Evolutionary conservation across 345 rosid genomes (phyloP), one percentile per base, ranked within the genome.

Genomic region (Sapria himalayana): DNA sequence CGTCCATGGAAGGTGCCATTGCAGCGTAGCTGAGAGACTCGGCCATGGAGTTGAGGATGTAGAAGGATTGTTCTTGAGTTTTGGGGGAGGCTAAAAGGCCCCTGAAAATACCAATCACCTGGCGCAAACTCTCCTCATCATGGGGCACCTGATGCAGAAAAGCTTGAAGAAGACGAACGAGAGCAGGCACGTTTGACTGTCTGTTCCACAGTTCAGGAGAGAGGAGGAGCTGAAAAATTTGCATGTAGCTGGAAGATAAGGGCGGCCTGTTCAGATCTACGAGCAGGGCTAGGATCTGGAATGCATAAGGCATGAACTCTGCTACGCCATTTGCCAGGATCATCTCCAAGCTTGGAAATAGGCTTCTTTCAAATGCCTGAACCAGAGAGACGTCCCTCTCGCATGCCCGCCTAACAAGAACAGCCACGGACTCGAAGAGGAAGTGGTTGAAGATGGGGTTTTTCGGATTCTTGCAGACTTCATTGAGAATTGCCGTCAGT

Each of bases 91-190:
- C 44, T 14, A 91, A 65, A 42, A 91, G 85, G 72, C 48, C 75
- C 17, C 64, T 65, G 49, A 91, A 91, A 69, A 91, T 91, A 29
- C 86, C 99, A 33, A 84, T 81, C 49, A 91, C 92, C 67, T 71
- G 67, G 48, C 55, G 62, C 39, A 91, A 64, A 46, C 76, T 68
- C 48, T 71, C 86, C 60, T 71, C 98, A 61, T 91, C 93, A 40
- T 57, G 64, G 5, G 95, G 81, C 17, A 80, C 78, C 63, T 91
- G 82, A 61, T 84, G 92, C 54, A 91, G 93, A 64, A 80, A 84
- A 42, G 99, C 95, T 55, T 80, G 99, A 43, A 91, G 99, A 46
- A 91, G 57, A 43, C 99, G 99, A 33, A 91, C 99, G 46, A 91
- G 93, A 2, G 99, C 99, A 31, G 99, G 99, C 35, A 91, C 95